Conservation (phyloP, 495 filamentous ascomycete species). For the Ramalina intermedia region DNA sequence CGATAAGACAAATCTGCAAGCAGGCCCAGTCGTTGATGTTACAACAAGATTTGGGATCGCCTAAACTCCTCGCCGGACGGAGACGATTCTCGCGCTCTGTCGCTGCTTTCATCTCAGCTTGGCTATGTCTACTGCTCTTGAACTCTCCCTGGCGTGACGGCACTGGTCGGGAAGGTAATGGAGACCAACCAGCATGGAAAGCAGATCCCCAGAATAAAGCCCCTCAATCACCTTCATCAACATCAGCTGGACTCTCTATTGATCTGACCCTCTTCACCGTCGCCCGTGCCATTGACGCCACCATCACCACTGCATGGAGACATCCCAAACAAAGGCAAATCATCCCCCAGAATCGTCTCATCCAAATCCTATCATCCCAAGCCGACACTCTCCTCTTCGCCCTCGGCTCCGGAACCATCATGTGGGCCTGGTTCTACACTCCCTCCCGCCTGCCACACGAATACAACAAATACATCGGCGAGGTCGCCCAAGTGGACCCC, state of each 20-base stretch:
- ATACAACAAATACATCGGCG: conserved; percentile 78
- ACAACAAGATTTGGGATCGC: no score
- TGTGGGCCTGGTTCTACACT: conserved; percentile 81
- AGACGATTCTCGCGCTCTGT: conserved; percentile 22
- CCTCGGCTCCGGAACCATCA: conserved; percentile 61
- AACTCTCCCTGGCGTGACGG: conserved; percentile 19
- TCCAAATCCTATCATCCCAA: conserved; percentile 35
- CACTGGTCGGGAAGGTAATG: not conserved
- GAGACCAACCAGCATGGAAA: not conserved
- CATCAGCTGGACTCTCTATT: conserved; percentile 61
- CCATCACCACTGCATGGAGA: conserved; percentile 53
- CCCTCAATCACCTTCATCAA: conserved; percentile 16
- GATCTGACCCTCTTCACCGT: conserved; percentile 76
- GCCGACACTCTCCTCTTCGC: conserved; percentile 65
- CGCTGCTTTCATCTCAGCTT: conserved; percentile 31
- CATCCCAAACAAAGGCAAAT: conserved; percentile 12
- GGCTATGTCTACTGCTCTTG: conserved; percentile 32
- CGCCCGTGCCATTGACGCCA: conserved; percentile 58
- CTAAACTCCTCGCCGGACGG: no score
- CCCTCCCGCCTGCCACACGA: conserved; percentile 53
- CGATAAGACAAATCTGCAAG: conserved; percentile 15
- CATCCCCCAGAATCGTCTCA: conserved; percentile 31
- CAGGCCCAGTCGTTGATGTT: not conserved
- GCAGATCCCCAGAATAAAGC: not conserved
- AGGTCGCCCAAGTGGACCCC: conserved; percentile 62